A percentile compares a stretch with the other conserved stretches of the same genome.
Evolutionary conservation across 2,329 filamentous ascomycete species (phyloP).

Genomic region (Trichoderma oligosporum): DNA sequence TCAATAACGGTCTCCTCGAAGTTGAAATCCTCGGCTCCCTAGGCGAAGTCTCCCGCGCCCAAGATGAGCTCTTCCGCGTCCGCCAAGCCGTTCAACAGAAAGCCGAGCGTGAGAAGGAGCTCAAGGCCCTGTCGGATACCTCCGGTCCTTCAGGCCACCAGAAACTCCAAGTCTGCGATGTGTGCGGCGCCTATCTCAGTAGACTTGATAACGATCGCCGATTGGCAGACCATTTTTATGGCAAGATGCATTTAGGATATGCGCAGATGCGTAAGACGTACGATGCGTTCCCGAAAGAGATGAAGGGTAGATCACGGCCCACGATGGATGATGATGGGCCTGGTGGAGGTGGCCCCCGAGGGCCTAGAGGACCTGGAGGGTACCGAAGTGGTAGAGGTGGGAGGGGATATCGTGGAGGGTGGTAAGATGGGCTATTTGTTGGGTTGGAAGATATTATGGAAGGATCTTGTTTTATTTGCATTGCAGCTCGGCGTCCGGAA

Average conservation of each 20-base stretch:
- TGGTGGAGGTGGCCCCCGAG: constrained; percentile 47
- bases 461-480: constrained; percentile 17
- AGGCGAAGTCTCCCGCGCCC: constrained; percentile 73
- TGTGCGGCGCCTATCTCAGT: constrained; percentile 91
- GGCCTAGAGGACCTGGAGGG: constrained; percentile 52
- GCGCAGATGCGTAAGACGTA: constrained; percentile 96
- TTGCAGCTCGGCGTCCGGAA: constrained; percentile 21
- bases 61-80: constrained; percentile 85
- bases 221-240: constrained; percentile 95
- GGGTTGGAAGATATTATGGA: background rate
- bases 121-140: constrained; percentile 88
- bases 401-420: constrained; percentile 48
- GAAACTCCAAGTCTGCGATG: constrained; percentile 97
- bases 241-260: constrained; percentile 98
- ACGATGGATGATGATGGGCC: constrained; percentile 48
- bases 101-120: constrained; percentile 76
- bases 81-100: constrained; percentile 77
- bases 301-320: constrained; percentile 67
- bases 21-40: constrained; percentile 80
- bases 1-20: constrained; percentile 80
- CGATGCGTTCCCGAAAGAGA: constrained; percentile 80
- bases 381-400: constrained; percentile 51
- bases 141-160: constrained; percentile 91
- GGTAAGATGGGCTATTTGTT: constrained; percentile 33
- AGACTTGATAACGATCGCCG: constrained; percentile 91